These are phyloP conservation scores for Rasamsonia emersonii DNA, from an alignment of 2,329 filamentous ascomycete genomes.

Conservation along the genomic window DNA sequence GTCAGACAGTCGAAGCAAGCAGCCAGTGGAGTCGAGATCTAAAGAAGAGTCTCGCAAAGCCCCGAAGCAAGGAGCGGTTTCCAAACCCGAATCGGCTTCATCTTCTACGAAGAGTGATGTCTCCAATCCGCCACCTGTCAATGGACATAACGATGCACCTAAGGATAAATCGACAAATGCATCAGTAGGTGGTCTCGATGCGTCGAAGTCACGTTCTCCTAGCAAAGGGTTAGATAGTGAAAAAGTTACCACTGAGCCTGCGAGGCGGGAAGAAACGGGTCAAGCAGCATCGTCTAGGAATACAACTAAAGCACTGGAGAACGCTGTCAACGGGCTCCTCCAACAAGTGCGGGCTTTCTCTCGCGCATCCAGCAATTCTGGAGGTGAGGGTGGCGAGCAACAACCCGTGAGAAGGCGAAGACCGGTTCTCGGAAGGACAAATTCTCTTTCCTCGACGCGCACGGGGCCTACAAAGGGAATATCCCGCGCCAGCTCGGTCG, in stretches of 20 bases:
- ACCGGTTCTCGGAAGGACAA: conserved; percentile 34
- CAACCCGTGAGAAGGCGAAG: conserved; percentile 20
- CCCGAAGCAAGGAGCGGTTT: too few species aligned
- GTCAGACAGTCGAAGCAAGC: not conserved
- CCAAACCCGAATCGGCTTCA: too few species aligned
- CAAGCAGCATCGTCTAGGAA: conserved; percentile 14
- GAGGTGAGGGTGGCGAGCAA: conserved; percentile 13
- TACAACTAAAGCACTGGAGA: conserved; percentile 19
- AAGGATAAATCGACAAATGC: not conserved
- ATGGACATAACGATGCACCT: not conserved
- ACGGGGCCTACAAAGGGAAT: conserved; percentile 16
- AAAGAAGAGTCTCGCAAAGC: too few species aligned
- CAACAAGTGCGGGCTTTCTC: conserved; percentile 30
- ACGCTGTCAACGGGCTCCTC: conserved; percentile 33
- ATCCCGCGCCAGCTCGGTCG: conserved; percentile 42
- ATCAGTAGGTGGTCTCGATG: too few species aligned
- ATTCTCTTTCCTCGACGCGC: conserved; percentile 29
- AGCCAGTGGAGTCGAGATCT: too few species aligned
- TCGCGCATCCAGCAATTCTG: conserved; percentile 16
- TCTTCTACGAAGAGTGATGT: too few species aligned
- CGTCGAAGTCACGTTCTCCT: conserved; percentile 3
- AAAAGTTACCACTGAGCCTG: conserved; percentile 5
- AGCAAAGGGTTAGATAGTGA: not conserved
- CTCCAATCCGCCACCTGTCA: not conserved
- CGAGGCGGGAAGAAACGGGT: conserved; percentile 11